Conservation (phyloP, 2,329 filamentous ascomycete genomes). For the Ceratocystiopsis brevicomis region DNA sequence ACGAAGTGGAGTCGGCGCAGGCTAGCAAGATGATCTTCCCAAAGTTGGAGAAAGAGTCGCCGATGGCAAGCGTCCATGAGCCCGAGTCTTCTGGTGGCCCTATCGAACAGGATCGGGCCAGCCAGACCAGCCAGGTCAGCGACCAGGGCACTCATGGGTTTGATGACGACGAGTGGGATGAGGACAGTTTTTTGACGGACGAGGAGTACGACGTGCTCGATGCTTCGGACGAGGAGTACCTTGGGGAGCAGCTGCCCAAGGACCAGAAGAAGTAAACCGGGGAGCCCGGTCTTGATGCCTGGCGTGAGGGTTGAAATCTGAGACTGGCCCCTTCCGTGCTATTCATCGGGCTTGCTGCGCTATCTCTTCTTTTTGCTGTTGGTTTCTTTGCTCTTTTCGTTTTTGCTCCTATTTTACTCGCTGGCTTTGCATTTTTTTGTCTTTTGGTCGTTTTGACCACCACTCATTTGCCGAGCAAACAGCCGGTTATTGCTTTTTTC, state of each 20-base stretch:
- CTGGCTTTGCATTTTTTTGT: background rate
- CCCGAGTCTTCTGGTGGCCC: slow-evolving; percentile 21
- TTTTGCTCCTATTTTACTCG: background rate
- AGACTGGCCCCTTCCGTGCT: background rate
- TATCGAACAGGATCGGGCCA: slow-evolving; percentile 4
- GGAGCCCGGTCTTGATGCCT: no score
- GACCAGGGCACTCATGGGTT: slow-evolving; percentile 17
- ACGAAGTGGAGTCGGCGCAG: slow-evolving; percentile 34
- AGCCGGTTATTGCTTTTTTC: background rate
- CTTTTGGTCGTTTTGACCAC: background rate
- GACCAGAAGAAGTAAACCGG: slow-evolving; percentile 5
- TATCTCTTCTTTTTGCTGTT: background rate
- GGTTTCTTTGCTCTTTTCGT: background rate
- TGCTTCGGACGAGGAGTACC: slow-evolving; percentile 75
- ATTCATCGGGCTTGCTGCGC: background rate
- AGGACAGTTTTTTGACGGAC: slow-evolving; percentile 73
- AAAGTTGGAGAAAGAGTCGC: slow-evolving; percentile 86
- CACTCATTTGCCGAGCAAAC: background rate
- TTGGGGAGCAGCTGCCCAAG: slow-evolving; percentile 31
- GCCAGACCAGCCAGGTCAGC: background rate
- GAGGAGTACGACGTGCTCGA: slow-evolving; percentile 97
- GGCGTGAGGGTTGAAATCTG: no score
- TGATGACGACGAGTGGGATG: slow-evolving; percentile 41
- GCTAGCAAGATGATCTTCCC: slow-evolving; percentile 84
- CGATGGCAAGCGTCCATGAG: slow-evolving; percentile 59